These are phyloP conservation scores for Ehretia macrophylla DNA, from an alignment of 257 asterid species.

Conservation along the genomic window DNA sequence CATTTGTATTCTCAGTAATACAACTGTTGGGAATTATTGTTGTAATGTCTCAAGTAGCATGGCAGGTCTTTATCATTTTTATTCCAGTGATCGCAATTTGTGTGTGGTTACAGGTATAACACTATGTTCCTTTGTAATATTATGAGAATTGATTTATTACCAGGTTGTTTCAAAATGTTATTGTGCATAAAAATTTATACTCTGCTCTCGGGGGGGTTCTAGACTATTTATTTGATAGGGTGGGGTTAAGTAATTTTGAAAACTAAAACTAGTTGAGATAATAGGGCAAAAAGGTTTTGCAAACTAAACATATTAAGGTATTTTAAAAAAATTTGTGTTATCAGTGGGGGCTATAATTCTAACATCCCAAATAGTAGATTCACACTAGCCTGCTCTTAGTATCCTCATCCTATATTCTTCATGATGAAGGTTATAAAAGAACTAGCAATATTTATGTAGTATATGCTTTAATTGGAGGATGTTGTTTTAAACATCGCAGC, in stretches of 20 bases:
- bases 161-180: background rate
- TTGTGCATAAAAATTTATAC: background rate
- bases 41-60: conserved; percentile 81
- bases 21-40: conserved; percentile 66
- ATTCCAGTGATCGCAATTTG: conserved; percentile 66
- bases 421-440: too few relatives aligned
- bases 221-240: too few relatives aligned
- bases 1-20: conserved; percentile 58
- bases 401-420: too few relatives aligned
- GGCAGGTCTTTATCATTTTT: conserved; percentile 82
- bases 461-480: background rate
- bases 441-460: background rate
- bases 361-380: too few relatives aligned
- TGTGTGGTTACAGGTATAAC: conserved; percentile 31
- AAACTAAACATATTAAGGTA: too few relatives aligned
- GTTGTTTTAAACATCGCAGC: background rate
- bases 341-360: too few relatives aligned
- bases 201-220: too few relatives aligned
- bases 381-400: too few relatives aligned
- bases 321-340: too few relatives aligned
- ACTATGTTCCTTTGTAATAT: background rate
- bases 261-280: too few relatives aligned
- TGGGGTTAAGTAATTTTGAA: too few relatives aligned
- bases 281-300: too few relatives aligned
- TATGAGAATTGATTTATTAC: background rate